Base-by-base conservation (phyloP, 2,329 filamentous ascomycete genomes). In the Verticillium albo-atrum region DNA sequence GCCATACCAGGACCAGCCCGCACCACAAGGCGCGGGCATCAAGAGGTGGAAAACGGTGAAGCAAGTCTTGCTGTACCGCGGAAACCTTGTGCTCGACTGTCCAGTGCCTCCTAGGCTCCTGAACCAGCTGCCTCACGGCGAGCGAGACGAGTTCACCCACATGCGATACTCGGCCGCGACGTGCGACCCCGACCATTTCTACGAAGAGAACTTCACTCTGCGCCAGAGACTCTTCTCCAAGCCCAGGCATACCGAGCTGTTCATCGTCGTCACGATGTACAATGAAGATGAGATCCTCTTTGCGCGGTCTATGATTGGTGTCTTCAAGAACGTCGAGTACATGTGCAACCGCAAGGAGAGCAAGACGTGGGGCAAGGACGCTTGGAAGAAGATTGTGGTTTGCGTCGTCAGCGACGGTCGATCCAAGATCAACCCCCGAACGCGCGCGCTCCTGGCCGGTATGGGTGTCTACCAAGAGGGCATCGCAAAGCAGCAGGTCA, bases 351-450 rank as follows among this genome's bases (percentile, higher is more conserved):
- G 94, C 55, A 92, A 89, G 53, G 92, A 90, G 72, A 97, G 92
- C 77, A 96, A 97, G 77, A 98, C 94, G 1, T 99, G 95, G 95
- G 95, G 95, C 65, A 95, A 96, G 74, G 92, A 97, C 68, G 93
- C 94, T 4, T 99, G 95, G 95, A 98, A 99, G 80, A 99, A 99
- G 81, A 98, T 99, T 68, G 95, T 99, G 10, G 95, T 99, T 12
- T 98, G 94, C 73, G 87, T 99, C 52, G 95, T 99, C 65, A 97
- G 92, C 68, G 95, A 99, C 70, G 95, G 95, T 61, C 92, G 95
- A 85, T 90, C 89, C 62, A 97, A 97, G 80, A 99, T 99, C 79
- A 97, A 98, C 74, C 86, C 91, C 2, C 82, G 95, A 64, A 99
- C 95, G 3, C 88, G 90, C 69, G 92, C 94, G 34, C 86, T 98